Percentiles rank a stretch among this genome's conserved stretches.
These are phyloP conservation scores for Zalaria obscura DNA, from an alignment of 2,329 filamentous ascomycete genomes.

Conservation along the genomic window DNA sequence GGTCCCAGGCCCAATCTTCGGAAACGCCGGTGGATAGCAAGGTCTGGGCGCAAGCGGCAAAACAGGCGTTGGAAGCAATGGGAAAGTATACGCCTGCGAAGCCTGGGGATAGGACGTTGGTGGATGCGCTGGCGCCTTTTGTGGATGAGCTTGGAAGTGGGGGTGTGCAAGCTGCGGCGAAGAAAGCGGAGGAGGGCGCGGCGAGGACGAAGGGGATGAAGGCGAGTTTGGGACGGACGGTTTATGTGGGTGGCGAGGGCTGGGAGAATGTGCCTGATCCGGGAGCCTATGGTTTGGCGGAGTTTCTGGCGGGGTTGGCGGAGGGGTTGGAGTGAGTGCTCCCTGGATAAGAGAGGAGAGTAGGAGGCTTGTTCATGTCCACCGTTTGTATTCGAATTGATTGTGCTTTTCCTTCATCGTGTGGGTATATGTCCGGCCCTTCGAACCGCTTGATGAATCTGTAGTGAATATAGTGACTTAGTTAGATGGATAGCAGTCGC, in stretches of 20 bases:
- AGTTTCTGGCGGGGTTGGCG: slow-evolving; percentile 69
- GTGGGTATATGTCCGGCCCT: too few species aligned
- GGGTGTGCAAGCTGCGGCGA: slow-evolving; percentile 57
- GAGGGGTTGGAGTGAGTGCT: slow-evolving; percentile 22
- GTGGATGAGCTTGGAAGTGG: slow-evolving; percentile 56
- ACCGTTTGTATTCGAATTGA: too few species aligned
- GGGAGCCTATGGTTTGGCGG: slow-evolving; percentile 63
- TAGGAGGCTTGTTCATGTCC: neutral
- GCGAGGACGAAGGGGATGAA: slow-evolving; percentile 85
- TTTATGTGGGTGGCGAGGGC: slow-evolving; percentile 66
- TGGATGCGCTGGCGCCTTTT: slow-evolving; percentile 85
- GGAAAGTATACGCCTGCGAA: slow-evolving; percentile 78
- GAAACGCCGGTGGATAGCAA: slow-evolving; percentile 20
- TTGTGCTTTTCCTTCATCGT: too few species aligned
- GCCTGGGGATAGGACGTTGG: slow-evolving; percentile 75
- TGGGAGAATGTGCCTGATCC: slow-evolving; percentile 63
- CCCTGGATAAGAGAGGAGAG: neutral
- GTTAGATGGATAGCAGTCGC: neutral
- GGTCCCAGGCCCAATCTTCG: slow-evolving; percentile 34
- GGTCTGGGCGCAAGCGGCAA: slow-evolving; percentile 54
- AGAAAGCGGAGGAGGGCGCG: slow-evolving; percentile 60
- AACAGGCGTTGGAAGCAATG: slow-evolving; percentile 56
- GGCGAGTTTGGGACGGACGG: slow-evolving; percentile 69
- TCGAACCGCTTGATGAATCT: neutral
- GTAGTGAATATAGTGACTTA: too few species aligned